Evolutionary conservation across 2,329 filamentous ascomycete genomes (phyloP), one percentile per base, ranked within the genome.

Genomic region (Colletotrichum sp.): DNA sequence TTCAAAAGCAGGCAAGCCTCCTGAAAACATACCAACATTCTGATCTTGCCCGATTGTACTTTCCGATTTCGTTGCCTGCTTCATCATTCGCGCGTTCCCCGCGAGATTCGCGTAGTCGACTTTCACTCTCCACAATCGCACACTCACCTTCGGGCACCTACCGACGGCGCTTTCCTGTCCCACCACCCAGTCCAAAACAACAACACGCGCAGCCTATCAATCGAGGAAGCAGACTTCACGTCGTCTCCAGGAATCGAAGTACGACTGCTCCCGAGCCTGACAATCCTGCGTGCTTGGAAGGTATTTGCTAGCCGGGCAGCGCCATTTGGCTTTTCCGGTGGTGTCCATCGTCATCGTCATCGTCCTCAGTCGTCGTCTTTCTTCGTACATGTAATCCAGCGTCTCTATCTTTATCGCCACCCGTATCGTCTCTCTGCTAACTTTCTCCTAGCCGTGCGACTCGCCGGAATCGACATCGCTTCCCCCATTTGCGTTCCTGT

Each of bases 141-240:
- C 18, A n/a, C 18, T 43, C 38, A 48, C 43, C 43, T 48, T 48
- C n/a, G 10, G 18, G 9, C 38, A 43, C 18, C 38, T 43, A 43
- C 38, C 18, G 16, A 43, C 3, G 0, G 0, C 38, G 1, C 38
- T 48, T 48, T 48, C n/a, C 43, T 48, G 0, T 48, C 43, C 18
- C 18, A n/a, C 9, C 10, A 48, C n/a, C 38, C 43, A 13, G 0
- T 12, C 43, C 43, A 21, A 0, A 48, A n/a, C 0, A 12, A 48
- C n/a, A 48, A 48, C n/a, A 48, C 10, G 43, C 10, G 1, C 43
- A 21, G 0, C 9, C 43, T 12, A 0, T n/a, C 43, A 21, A 13
- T 21, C 10, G 43, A 10, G 0, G 0, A 13, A 21, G 43, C 10
- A 43, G 0, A 43, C 0, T 21, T 13, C n/a, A n/a, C n/a, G 43